Base-by-base conservation (phyloP, 2,329 filamentous ascomycete species). In the Dactylellina cionopaga region DNA sequence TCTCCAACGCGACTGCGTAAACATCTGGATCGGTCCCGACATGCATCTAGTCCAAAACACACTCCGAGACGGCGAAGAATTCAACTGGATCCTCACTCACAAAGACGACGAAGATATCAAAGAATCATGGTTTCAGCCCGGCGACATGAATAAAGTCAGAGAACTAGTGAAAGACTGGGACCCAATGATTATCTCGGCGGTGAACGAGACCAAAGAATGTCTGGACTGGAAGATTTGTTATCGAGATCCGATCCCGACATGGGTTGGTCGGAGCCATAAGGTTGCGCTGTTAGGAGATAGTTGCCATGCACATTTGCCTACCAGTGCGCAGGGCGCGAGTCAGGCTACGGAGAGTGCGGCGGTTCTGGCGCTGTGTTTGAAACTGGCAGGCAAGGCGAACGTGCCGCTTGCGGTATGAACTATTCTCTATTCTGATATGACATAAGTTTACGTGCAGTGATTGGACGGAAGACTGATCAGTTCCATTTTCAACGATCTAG, bases 221-320 rank as follows among this genome's bases (percentile, higher is more conserved):
- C 80, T 86, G 0, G 84, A 85, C 75, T 86, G 84, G 84, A 85
- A 85, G 74, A 83, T 86, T 22, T 84, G 84, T 44, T 85, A 84
- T 70, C 81, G 84, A 39, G 83, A 85, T 75, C 84, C 84, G 0
- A 79, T 84, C 7, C 82, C 84, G 0, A 83, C 80, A 0, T 86
- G 85, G 85, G 80, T 85, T 0, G 84, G 82, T 0, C 78, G 79
- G n/a, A 82, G 83, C 60, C 82, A 83, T 35, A 80, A 81, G 41
- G 84, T 85, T 56, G 83, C 81, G 0, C 78, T 86, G 25, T 78
- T 86, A 0, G 85, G 85, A 0, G 85, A 86, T 74, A 83, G 83
- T 46, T 85, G 84, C 54, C 85, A 86, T 75, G 81, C 84, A 0
- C 85, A 86, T 76, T 76, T 87, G 5, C 85, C 84, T 0, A 86